Evolutionary conservation across 257 asterid genomes (phyloP), one percentile per base, ranked within the genome.

Genomic region (Plantago elongata): DNA sequence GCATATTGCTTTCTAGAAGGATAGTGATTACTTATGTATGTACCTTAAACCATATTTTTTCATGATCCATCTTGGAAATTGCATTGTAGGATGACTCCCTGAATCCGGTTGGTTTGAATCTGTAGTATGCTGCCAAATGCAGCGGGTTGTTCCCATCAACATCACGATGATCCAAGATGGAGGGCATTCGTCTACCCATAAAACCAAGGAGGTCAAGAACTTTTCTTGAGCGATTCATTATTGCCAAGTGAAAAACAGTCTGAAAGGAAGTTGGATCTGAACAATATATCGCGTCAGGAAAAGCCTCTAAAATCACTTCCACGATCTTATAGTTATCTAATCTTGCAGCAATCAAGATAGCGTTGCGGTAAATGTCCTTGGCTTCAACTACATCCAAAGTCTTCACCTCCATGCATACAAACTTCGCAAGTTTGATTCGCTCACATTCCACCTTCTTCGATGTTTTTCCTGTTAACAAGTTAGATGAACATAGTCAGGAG

Each of bases 11-110:
- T n/a, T n/a, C n/a, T n/a, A n/a, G n/a, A n/a, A n/a, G n/a, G n/a
- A n/a, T n/a, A n/a, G n/a, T n/a, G n/a, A n/a, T n/a, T n/a, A n/a
- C n/a, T n/a, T n/a, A n/a, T n/a, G n/a, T n/a, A n/a, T n/a, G 9
- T 43, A 70, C 75, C 75, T 58, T 50, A 18, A 43, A 51, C 70
- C 70, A 64, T 37, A 34, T 45, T 13, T 57, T 13, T 64, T 70
- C 70, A 18, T 11, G 27, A 6, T 58, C 66, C 70, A 64, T 50
- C 11, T 38, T 49, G 14, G 59, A 15, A 38, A 65, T 48, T 11
- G 63, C 34, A 18, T 62, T 16, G 2, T 13, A 9, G 18, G 40
- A n/a, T 9, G 11, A 27, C 2, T 6, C 45, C 9, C 13, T 3
- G 16, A 18, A 18, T 15, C 29, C 42, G 29, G 44, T 2, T 1